Evolutionary conservation across 2,329 filamentous ascomycete genomes (phyloP), one percentile per base, ranked within the genome.

Genomic region (Ceratocystis huliohia): DNA sequence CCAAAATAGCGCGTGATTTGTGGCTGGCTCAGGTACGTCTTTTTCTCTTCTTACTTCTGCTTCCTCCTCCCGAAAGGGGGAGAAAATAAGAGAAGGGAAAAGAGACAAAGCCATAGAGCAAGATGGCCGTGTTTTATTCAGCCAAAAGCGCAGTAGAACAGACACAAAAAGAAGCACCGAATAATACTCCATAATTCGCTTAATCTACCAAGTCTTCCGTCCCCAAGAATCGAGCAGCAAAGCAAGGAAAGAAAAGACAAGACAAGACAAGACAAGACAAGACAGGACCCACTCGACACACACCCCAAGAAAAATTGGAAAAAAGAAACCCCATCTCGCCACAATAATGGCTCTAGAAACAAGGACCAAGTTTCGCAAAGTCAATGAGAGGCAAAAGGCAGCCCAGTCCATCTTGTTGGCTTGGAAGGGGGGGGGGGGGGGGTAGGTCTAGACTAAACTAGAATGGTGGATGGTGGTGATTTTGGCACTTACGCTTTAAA

Each of bases 321-420:
- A 50, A 10, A 48, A 48, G 17, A 48, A 48, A 50, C 22, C 7
- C 48, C 48, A 50, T 50, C 48, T 50, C 22, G 48, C 48, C 48
- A 50, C 48, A 50, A 50, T 50, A 50, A 50, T 50, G 48, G 48
- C 48, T 50, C n/a, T 50, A 50, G 48, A 50, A 50, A 50, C 48
- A 50, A 50, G 22, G 48, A 22, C 48, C 48, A 50, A 48, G 46
- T 22, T 10, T 22, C 48, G 22, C n/a, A 50, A 50, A 20, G 22
- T 20, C 22, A 50, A 50, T 50, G 3, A 50, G 22, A 50, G 48
- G 48, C 48, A 50, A 50, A 50, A 8, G 17, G 48, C 48, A 50
- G 22, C 22, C 20, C 45, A 48, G n/a, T 48, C 45, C 45, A 20
- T 48, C 45, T 48, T 20, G 45, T 20, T 48, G 46, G 44, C 13